Evolutionary conservation across 192 early-diverging fungal genomes (phyloP), one percentile per base, ranked within the genome.

Genomic region (Powellomyces hirtus): DNA sequence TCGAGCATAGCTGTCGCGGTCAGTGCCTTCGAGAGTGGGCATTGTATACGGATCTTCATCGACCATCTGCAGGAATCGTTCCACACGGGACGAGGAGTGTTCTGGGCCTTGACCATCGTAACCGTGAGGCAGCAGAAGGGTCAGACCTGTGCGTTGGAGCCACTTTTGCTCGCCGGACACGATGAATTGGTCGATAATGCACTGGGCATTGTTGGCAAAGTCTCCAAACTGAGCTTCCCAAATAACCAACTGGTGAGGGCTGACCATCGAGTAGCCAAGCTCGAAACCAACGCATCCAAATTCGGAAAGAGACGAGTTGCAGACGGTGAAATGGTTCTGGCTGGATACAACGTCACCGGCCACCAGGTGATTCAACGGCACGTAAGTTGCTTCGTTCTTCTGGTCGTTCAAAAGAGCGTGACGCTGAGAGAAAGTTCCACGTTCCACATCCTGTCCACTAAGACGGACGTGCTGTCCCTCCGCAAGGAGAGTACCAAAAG

Each of bases 141-240:
- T 90, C 71, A 98, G 78, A 49, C 96, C 96, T 37, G 94, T 93
- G 81, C 93, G 91, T 81, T 95, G 94, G 61, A 97, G 81, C 96
- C 96, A 98, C 80, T 98, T 98, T 71, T 94, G 92, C 80, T 98
- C 96, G 67, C 95, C 96, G 31, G 92, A 86, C 3, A 89, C 87
- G 42, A 98, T 92, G 72, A 95, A 98, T 80, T 98, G 96, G 79
- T 98, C 96, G 77, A 98, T 92, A 62, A 98, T 97, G 79, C 88
- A 88, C 82, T 98, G 97, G 22, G 97, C 93, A 62, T 83, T 92
- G 86, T 98, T 98, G 77, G 91, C 91, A 77, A 98, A 96, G 78
- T 98, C 95, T 64, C 97, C 97, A 71, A 98, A 97, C 84, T 98
- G 95, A 14, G 94, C 97, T 79, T 98, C 97, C 95, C 95, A 98